These are phyloP conservation scores for Camellia granthamiana DNA, from an alignment of 148 eudicot genomes.

Conservation along the genomic window DNA sequence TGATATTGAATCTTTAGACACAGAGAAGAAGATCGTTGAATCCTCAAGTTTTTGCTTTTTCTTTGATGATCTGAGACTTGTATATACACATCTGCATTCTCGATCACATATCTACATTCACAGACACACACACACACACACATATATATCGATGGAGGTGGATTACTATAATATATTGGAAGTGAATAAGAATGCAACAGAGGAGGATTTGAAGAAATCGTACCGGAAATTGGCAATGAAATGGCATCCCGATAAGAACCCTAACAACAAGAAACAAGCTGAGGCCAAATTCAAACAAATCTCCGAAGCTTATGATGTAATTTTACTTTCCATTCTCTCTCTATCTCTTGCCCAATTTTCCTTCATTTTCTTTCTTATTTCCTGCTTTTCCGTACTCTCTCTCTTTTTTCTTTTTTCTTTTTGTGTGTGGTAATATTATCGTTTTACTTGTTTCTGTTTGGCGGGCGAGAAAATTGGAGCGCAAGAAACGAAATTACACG, in stretches of 20 bases:
- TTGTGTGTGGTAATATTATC: too few relatives aligned
- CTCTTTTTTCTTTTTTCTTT: background rate
- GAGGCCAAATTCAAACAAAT: constrained; percentile 76
- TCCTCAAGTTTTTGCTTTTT: background rate
- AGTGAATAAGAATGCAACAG: constrained; percentile 60
- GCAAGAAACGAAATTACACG: background rate
- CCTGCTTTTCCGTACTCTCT: background rate
- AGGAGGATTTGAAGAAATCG: constrained; percentile 77
- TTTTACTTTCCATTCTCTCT: background rate
- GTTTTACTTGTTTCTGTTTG: background rate
- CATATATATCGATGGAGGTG: constrained; percentile 39
- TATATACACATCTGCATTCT: background rate
- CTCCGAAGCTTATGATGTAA: constrained; percentile 84
- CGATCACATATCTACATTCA: background rate
- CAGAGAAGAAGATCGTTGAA: background rate
- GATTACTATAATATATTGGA: constrained; percentile 61
- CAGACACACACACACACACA: background rate
- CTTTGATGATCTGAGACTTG: background rate
- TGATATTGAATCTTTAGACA: background rate
- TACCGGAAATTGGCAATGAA: constrained; percentile 80
- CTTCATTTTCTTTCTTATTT: background rate
- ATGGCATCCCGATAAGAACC: constrained; percentile 92
- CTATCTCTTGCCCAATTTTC: background rate
- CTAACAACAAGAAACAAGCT: constrained; percentile 61
- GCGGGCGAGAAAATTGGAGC: background rate